A percentile compares a stretch with the other conserved stretches of the same genome.
phyloP scores from a whole-genome alignment of 1,284 basidiomycete genomes.

The Trichosporon faecale region DNA sequence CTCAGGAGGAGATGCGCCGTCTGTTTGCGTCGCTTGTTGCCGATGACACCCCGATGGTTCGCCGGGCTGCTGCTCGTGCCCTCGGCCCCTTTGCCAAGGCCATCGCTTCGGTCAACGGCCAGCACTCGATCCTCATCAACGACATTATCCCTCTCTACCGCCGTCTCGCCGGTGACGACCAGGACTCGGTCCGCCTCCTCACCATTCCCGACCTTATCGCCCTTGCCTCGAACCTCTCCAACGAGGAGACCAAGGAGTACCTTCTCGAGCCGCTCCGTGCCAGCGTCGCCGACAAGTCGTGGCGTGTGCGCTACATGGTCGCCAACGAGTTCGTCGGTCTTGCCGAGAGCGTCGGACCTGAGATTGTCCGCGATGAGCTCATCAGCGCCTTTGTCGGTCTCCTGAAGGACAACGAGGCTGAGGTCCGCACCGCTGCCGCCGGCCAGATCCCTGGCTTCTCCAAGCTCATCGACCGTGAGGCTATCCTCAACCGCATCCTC shows the following conservation, averaged over 20 bases:
- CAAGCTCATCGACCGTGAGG: constrained; percentile 88
- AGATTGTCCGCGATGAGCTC: constrained; percentile 90
- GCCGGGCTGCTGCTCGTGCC: constrained; percentile 93
- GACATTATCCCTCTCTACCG: constrained; percentile 93
- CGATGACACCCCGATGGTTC: constrained; percentile 99
- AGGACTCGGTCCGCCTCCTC: constrained; percentile 93
- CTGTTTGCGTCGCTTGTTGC: constrained; percentile 77
- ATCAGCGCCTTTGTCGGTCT: constrained; percentile 90
- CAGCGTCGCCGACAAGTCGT: constrained; percentile 91
- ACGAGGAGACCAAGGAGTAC: constrained; percentile 86
- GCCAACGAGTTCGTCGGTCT: constrained; percentile 94
- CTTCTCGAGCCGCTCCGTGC: constrained; percentile 82
- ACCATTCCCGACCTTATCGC: constrained; percentile 96
- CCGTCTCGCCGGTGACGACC: constrained; percentile 91
- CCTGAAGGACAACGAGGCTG: constrained; percentile 97
- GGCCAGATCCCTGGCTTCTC: constrained; percentile 97
- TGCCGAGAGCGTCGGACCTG: constrained; percentile 84
- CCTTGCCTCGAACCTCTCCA: constrained; percentile 77
- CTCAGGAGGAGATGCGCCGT: constrained; percentile 87
- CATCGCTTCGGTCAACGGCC: constrained; percentile 59
- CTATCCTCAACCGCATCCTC: constrained; percentile 86
- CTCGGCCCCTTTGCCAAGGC: constrained; percentile 81
- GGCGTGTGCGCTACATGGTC: constrained; percentile 99
- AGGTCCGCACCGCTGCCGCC: constrained; percentile 93
- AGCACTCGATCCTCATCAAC: constrained; percentile 66